A percentile compares a stretch with the other conserved stretches of the same genome.
phyloP scores from a whole-genome alignment of 345 rosid species.

The Salix purpurea region DNA sequence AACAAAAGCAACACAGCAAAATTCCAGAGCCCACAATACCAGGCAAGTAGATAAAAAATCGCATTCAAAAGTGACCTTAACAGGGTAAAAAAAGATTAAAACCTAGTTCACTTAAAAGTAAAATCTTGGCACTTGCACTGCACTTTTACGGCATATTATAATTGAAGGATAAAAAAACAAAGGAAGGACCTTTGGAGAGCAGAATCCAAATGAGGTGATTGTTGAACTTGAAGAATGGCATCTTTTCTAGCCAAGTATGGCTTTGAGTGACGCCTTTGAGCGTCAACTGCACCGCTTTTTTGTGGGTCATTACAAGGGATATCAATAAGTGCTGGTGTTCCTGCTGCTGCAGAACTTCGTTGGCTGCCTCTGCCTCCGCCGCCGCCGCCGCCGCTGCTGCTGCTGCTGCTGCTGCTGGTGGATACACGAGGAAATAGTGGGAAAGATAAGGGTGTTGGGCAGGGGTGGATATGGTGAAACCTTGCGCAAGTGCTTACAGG shows the following conservation, averaged over 20 bases:
- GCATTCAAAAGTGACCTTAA: too few relatives aligned
- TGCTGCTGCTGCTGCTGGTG: constrained; percentile 3
- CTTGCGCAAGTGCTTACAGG: constrained; percentile 19
- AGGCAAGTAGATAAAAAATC: too few relatives aligned
- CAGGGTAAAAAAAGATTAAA: too few relatives aligned
- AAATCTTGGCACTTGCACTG: too few relatives aligned
- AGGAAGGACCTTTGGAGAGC: constrained; percentile 51
- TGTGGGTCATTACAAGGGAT: background rate
- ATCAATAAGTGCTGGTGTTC: constrained; percentile 9
- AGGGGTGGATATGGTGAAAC: constrained; percentile 23
- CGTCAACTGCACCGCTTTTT: background rate
- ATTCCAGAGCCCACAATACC: too few relatives aligned
- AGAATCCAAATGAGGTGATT: constrained; percentile 49
- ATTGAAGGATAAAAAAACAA: background rate
- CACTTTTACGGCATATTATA: too few relatives aligned
- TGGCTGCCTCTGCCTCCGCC: background rate
- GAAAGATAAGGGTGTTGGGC: constrained; percentile 12
- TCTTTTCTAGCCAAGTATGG: constrained; percentile 57
- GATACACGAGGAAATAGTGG: constrained; percentile 24
- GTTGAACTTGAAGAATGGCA: constrained; percentile 55
- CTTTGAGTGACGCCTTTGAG: constrained; percentile 44
- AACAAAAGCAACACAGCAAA: too few relatives aligned
- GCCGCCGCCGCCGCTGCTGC: background rate
- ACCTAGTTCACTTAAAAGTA: too few relatives aligned
- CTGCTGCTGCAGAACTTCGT: constrained; percentile 1